Base-by-base conservation (phyloP, 2,329 filamentous ascomycete species). In the Pseudovirgaria hyperparasitica region DNA sequence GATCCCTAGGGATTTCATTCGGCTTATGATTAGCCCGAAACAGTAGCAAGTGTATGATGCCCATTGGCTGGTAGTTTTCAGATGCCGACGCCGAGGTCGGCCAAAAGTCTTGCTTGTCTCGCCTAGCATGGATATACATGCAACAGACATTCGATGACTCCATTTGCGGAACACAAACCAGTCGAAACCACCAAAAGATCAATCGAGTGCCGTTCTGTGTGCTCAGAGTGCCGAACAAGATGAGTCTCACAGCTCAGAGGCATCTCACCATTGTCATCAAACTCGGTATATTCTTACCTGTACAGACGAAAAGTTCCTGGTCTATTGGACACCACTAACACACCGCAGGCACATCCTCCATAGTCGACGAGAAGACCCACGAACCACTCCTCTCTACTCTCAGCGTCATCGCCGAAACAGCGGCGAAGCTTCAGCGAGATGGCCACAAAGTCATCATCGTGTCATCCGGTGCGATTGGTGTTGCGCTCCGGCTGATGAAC, bases 361-460 rank as follows among this genome's bases (percentile, higher is more conserved):
- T 98, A 41, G 86, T 98, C 38, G 84, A 96, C 58, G 90, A 98
- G 54, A 80, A 76, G 50, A 92, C 82, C 13, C 90, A 93, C 58
- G 82, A 94, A 49, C 90, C 90, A 4, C 71, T 94, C 19, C 69
- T 98, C 20, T 90, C 86, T 4, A 92, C 85, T 41, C 64, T 98
- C 30, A 86, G 81, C 34, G 65, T 87, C 33, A 94, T 98, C 39
- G 90, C 96, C 38, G 85, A 96, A 58, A 96, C 90, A 12, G 85
- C 84, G 9, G 79, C 87, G 28, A 81, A 76, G 47, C 66, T 98
- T 22, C 76, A 76, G 39, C 79, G 86, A 55, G 80, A 92, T 73
- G 90, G 90, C 26, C 86, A 98, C 54, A 75, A 77, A 43, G 90
- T 98, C 27, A 77, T 98, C 53, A 81, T 98, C 39, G 92, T 96